Evolutionary conservation across 2,329 filamentous ascomycete genomes (phyloP).

Genomic region (Raffaelea ambrosiae): DNA sequence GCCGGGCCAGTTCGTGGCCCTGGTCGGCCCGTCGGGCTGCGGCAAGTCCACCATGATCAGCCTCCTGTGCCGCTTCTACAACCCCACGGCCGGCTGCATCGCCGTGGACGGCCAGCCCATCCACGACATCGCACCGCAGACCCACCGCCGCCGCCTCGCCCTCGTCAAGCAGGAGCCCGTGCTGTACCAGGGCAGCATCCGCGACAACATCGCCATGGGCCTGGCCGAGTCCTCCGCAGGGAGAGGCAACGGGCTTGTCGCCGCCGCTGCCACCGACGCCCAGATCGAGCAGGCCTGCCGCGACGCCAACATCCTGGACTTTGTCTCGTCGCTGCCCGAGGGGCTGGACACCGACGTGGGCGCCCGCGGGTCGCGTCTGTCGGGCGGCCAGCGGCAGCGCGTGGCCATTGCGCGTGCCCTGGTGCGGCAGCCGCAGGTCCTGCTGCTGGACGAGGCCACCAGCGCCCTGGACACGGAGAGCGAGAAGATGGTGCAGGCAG

Average conservation of each 20-base stretch:
- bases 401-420: conserved; percentile 39
- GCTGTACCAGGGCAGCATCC: conserved; percentile 37
- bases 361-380: conserved; percentile 31
- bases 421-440: conserved; percentile 44
- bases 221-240: conserved; percentile 14
- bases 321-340: conserved; percentile 35
- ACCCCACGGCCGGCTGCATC: neutral
- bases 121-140: conserved; percentile 32
- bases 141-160: conserved; percentile 42
- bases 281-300: conserved; percentile 34
- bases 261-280: conserved; percentile 18
- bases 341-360: conserved; percentile 48
- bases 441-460: conserved; percentile 55
- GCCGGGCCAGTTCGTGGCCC: conserved; percentile 9
- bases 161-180: conserved; percentile 52
- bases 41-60: neutral
- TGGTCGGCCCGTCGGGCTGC: neutral
- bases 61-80: neutral
- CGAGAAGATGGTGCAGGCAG: conserved; percentile 41
- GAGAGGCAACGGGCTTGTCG: too few species aligned
- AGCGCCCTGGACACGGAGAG: conserved; percentile 38
- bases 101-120: conserved; percentile 29
- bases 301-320: conserved; percentile 40
- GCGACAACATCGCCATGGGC: conserved; percentile 36
- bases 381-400: conserved; percentile 51